Evolutionary conservation across 768 basidiomycete species (phyloP).

Genomic region (Suillus fuscotomentosus): DNA sequence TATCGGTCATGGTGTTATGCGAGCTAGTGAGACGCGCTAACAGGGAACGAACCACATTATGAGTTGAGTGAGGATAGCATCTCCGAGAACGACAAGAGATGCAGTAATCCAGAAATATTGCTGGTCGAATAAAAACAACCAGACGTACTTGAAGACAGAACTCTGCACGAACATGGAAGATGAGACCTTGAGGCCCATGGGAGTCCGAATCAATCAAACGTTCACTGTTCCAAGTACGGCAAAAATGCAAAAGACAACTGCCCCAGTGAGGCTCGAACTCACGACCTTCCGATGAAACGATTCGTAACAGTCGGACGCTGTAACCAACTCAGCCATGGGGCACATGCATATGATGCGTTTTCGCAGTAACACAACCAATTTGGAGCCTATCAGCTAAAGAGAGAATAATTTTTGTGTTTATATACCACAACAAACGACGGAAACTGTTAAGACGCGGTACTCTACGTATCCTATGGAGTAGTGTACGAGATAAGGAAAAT

Average conservation of each 20-base stretch:
- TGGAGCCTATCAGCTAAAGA: too few species aligned
- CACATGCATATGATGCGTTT: slow-evolving; percentile 23
- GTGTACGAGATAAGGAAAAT: too few species aligned
- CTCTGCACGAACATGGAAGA: neutral
- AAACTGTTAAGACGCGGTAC: too few species aligned
- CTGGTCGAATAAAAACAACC: slow-evolving; percentile 43
- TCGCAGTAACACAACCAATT: too few species aligned
- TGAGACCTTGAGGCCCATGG: neutral
- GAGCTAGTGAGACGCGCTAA: slow-evolving; percentile 39
- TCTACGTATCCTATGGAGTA: too few species aligned
- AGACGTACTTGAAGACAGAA: slow-evolving; percentile 8
- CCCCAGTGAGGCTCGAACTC: slow-evolving; percentile 70
- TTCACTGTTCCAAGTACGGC: neutral
- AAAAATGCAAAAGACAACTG: slow-evolving; percentile 27
- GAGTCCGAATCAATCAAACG: too few species aligned
- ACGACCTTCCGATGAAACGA: slow-evolving; percentile 56
- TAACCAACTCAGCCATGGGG: slow-evolving; percentile 79
- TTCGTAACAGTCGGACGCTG: slow-evolving; percentile 79
- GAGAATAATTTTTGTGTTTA: too few species aligned
- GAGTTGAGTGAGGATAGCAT: slow-evolving; percentile 75
- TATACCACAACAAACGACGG: too few species aligned
- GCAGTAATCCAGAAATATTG: slow-evolving; percentile 69
- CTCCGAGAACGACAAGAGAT: slow-evolving; percentile 62
- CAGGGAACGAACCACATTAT: slow-evolving; percentile 84
- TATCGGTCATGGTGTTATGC: slow-evolving; percentile 16